phyloP scores from a whole-genome alignment of 2,329 filamentous ascomycete genomes.

The Thielaviopsis ethacetica region DNA sequence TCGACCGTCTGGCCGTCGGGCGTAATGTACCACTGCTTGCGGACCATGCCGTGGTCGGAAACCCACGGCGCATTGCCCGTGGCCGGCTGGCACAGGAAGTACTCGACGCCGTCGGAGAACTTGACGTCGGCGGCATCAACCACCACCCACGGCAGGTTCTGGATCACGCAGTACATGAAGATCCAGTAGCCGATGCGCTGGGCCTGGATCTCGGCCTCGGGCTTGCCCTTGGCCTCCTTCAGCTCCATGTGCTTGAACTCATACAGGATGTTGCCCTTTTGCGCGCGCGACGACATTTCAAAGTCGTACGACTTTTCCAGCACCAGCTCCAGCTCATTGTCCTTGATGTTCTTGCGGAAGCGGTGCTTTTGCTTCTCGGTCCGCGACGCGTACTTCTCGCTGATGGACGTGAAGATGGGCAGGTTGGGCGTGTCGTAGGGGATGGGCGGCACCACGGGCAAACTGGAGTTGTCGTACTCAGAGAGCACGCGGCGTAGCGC shows the following conservation, averaged over 20 bases:
- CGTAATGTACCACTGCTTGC: slow-evolving; percentile 59
- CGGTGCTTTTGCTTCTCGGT: slow-evolving; percentile 60
- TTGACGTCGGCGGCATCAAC: slow-evolving; percentile 56
- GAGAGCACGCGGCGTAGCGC: slow-evolving; percentile 65
- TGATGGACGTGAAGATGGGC: slow-evolving; percentile 50
- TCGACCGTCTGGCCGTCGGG: slow-evolving; percentile 42
- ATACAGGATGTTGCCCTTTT: slow-evolving; percentile 44
- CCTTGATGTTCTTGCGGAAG: slow-evolving; percentile 55
- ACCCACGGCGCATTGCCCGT: slow-evolving; percentile 60
- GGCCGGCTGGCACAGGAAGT: slow-evolving; percentile 65
- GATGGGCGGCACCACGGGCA: slow-evolving; percentile 78
- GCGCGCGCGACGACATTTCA: slow-evolving; percentile 32
- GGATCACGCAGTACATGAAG: slow-evolving; percentile 63
- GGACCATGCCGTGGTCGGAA: slow-evolving; percentile 44
- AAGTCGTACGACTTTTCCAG: slow-evolving; percentile 71
- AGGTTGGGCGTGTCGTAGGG: slow-evolving; percentile 76
- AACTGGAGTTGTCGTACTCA: slow-evolving; percentile 78
- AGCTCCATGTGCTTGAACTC: slow-evolving; percentile 57
- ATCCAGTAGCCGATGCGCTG: slow-evolving; percentile 65
- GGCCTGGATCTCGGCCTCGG: slow-evolving; percentile 50
- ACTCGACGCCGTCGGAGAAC: slow-evolving; percentile 57
- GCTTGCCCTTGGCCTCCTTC: slow-evolving; percentile 48
- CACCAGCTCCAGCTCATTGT: slow-evolving; percentile 60
- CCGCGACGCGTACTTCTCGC: slow-evolving; percentile 46
- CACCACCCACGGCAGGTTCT: slow-evolving; percentile 62